phyloP scores from a whole-genome alignment of 805 yeast genomes.

The Wickerhamomyces xylosicus region DNA sequence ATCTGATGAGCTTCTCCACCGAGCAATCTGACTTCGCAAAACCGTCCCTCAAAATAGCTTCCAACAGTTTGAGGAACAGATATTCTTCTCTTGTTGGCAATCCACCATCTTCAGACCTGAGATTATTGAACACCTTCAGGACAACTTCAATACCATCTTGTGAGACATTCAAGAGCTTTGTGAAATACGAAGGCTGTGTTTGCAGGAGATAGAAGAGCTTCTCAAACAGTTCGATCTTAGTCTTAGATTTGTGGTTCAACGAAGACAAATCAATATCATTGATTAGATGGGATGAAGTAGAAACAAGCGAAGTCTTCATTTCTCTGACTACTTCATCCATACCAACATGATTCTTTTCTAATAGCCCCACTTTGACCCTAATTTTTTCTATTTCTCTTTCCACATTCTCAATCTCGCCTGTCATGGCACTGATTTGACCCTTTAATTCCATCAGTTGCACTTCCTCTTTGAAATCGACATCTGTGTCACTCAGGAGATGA shows the following conservation, averaged over 20 bases:
- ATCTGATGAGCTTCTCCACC: conserved; percentile 14
- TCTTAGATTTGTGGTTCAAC: conserved; percentile 25
- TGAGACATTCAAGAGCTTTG: conserved; percentile 36
- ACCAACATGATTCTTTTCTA: conserved; percentile 72
- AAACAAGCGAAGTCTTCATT: conserved; percentile 21
- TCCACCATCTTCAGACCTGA: conserved; percentile 13
- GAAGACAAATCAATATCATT: conserved; percentile 17
- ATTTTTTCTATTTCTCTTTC: conserved; percentile 69
- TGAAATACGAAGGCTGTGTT: conserved; percentile 68
- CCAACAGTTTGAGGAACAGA: conserved; percentile 13
- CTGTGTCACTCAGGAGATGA: conserved; percentile 60
- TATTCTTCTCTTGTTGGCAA: conserved; percentile 19
- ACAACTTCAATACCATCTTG: conserved; percentile 19
- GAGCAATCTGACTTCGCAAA: conserved; percentile 22
- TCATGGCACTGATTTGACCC: conserved; percentile 58
- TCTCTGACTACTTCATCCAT: conserved; percentile 53
- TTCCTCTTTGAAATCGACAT: conserved; percentile 68
- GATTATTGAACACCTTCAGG: conserved; percentile 16
- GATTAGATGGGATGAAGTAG: conserved; percentile 1
- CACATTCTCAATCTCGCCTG: conserved; percentile 58
- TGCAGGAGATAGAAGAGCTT: conserved; percentile 75
- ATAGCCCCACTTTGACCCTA: conserved; percentile 65
- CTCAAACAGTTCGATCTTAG: conserved; percentile 59
- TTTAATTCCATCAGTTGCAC: conserved; percentile 55
- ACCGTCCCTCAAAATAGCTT: conserved; percentile 24